Base-by-base conservation (phyloP, 805 yeast species). In the Myxozyma lipomycoides region DNA sequence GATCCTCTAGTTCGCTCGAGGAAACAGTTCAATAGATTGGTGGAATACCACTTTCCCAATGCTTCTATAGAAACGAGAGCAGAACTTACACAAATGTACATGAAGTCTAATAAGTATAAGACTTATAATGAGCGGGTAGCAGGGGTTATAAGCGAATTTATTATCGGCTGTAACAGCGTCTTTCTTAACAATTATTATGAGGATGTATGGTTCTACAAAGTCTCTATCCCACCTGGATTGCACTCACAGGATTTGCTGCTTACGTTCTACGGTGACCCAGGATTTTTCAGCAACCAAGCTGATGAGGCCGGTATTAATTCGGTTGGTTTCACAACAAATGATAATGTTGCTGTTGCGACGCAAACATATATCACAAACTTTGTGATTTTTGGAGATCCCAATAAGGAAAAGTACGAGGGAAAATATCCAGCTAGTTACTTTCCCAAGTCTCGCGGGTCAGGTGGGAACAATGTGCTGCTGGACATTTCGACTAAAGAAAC, bases 191-290 rank as follows among this genome's bases (percentile, higher is more conserved):
- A 22, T 40, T 46, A 9, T 26, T 37, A 4, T n/a, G n/a, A n/a
- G n/a, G n/a, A n/a, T n/a, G n/a, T n/a, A n/a, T n/a, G n/a, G n/a
- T n/a, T n/a, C n/a, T n/a, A n/a, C n/a, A n/a, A n/a, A n/a, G n/a
- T n/a, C n/a, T n/a, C n/a, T 3, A 19, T 56, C 22, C 57, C 54
- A 10, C 60, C 60, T 3, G 59, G 47, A 1, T 21, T 47, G 28
- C 60, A 55, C 36, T 41, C 46, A 3, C 7, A 46, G 5, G 61
- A 55, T 22, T 28, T 56, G 17, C 9, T 46, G 9, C 39, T 47
- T 22, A 56, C 61, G 2, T 58, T 58, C 43, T 48, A 40, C 48
- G 44, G 52, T 12, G 52, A 41, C 32, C n/a, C n/a, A n/a, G n/a
- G n/a, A n/a, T n/a, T n/a, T n/a, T n/a, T n/a, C n/a, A n/a, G n/a